Percentiles rank a stretch among this genome's conserved stretches.
Evolutionary conservation across 2,329 filamentous ascomycete genomes (phyloP).

Genomic region (Blastomyces emzantsi): DNA sequence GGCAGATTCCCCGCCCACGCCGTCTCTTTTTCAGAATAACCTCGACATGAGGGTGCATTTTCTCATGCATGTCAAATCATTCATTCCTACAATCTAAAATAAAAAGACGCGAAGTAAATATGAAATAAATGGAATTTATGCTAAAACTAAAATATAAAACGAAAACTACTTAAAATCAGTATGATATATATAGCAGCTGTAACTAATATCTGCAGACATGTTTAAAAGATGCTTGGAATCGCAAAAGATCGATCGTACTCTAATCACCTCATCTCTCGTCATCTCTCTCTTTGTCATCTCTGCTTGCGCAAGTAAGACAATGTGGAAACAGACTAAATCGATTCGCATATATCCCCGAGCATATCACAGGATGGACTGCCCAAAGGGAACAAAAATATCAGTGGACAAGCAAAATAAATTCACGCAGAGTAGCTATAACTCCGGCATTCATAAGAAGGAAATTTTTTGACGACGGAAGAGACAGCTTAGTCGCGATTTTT

Average conservation of each 20-base stretch:
- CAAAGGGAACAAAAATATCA: background rate
- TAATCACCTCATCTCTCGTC: background rate
- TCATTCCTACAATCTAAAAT: background rate
- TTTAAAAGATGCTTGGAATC: background rate
- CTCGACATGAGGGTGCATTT: too few species aligned
- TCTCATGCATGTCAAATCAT: background rate
- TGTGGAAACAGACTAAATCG: background rate
- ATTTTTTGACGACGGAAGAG: background rate
- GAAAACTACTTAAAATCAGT: background rate
- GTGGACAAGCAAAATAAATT: background rate
- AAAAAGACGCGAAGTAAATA: background rate
- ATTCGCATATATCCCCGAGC: background rate
- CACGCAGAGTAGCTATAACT: background rate
- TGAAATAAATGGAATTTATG: background rate
- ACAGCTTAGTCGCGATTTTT: background rate
- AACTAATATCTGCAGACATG: background rate
- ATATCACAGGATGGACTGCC: background rate
- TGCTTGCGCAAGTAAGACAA: background rate
- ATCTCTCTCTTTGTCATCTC: background rate
- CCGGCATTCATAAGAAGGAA: background rate
- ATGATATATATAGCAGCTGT: background rate
- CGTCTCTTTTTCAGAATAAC: too few species aligned
- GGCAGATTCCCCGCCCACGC: background rate
- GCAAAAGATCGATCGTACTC: background rate
- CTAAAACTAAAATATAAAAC: background rate